Evolutionary conservation across 2,329 filamentous ascomycete species (phyloP), one percentile per base, ranked within the genome.

Genomic region (Dichotomopilus funicola): DNA sequence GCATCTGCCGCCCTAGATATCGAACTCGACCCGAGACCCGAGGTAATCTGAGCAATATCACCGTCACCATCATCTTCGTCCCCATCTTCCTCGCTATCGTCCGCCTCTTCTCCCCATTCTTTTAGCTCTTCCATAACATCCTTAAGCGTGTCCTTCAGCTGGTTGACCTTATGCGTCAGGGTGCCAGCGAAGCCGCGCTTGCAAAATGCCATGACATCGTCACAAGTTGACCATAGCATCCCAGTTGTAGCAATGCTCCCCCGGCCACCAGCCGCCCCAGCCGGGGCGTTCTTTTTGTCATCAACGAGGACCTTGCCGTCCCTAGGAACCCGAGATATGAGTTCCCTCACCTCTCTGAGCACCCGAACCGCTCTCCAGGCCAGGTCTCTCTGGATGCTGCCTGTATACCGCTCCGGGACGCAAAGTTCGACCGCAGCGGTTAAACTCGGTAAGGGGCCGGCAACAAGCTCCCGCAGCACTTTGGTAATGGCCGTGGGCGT

Each of bases 41-140:
- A 60, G 5, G 66, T 63, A 3, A 69, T 60, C 19, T 65, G 58
- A 5, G 70, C 64, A 13, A 70, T 62, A 1, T 70, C 59, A 12
- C 67, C 74, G 51, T 83, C 77, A 12, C 71, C 69, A 19, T 67
- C 64, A 36, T 67, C 69, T 13, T 69, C 74, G 55, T 67, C 72
- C 50, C 74, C 75, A 1, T 83, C 75, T 37, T 72, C 74, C 11
- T 33, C 36, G 31, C 79, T 76, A 0, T 79, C 74, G 11, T 83
- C 83, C 3, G 82, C 80, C 64, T 90, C 87, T 1, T 90, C 87
- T 19, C 86, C 83, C 90, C 91, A 96, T 63, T 92, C 89, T 67
- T 90, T 89, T 61, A 96, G 70, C 72, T 96, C 92, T 59, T 88
- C 82, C 62, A 95, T 81, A 0, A 90, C 87, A 72, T 96, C 92